Base-by-base conservation (phyloP, 2,329 filamentous ascomycete genomes). In the Botrytis paeoniae region DNA sequence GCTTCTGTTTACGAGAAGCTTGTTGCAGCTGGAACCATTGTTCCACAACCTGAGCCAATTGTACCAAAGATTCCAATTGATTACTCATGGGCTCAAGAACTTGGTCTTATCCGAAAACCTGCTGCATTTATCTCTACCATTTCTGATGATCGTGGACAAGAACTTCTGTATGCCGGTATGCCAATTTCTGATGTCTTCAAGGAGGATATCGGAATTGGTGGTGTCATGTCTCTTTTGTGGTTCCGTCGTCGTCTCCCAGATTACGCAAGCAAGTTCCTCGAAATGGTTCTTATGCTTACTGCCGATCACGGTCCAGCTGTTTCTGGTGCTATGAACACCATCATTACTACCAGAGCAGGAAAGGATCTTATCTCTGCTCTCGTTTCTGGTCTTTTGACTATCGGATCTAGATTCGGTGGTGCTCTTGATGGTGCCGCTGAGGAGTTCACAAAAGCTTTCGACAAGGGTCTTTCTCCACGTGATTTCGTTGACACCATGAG, bases 231-330 rank as follows among this genome's bases (percentile, higher is more conserved):
- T 75, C 91, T 99, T 73, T 89, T 99, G 80, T 99, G 96, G 96
- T 99, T 99, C 94, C 95, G 96, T 82, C 95, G 96, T 85, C 93
- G 96, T 82, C 92, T 99, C 76, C 96, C 96, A 76, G 87, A 92
- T 82, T 98, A 98, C 83, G 96, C 96, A 81, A 97, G 94, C 89
- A 97, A 97, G 87, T 99, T 99, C 89, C 87, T 99, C 79, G 96
- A 99, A 89, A 99, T 99, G 96, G 96, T 99, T 78, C 95, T 99
- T 84, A 99, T 99, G 96, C 91, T 99, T 82, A 99, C 96, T 82
- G 96, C 96, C 80, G 96, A 99, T 83, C 96, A 99, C 91, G 96
- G 96, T 85, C 96, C 96, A 71, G 96, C 96, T 80, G 96, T 99
- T 80, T 99, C 96, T 80, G 96, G 96, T 89, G 96, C 96, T 84